Evolutionary conservation across 345 rosid genomes (phyloP), one percentile per base, ranked within the genome.

Genomic region (Hypericum perforatum): DNA sequence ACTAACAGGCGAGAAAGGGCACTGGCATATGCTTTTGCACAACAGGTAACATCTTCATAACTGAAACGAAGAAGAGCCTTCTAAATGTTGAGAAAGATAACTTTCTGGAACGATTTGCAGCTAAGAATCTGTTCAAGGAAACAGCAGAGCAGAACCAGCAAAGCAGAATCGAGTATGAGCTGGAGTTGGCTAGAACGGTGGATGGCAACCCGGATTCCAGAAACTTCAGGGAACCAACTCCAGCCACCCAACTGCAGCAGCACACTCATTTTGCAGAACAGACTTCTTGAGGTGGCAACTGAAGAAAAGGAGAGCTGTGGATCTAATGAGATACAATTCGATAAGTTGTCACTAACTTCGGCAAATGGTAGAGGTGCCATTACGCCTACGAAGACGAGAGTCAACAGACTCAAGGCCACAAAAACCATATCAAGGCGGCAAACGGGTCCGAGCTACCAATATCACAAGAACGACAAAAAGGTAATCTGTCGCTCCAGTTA

Each of bases 181-280:
- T 84, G 85, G 92, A 82, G 74, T 69, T 82, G 92, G 94, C 87
- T 82, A 43, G 94, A 91, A 65, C 72, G 91, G 11, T 82, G 89
- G 96, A 81, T 84, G 95, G 95, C 97, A 54, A 83, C 95, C 43
- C 84, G 90, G 11, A 57, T 76, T 55, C 77, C 81, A 10, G 96
- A 80, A 40, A 67, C 43, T 65, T 59, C 46, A 7, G 64, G 55
- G 56, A 72, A 64, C 63, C 67, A 64, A 15, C 44, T 64, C 8
- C 76, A 71, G 52, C 59, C 63, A 7, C 39, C 62, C 5, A 52
- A 43, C 42, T 68, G 49, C 58, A 57, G 57, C 47, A 57, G 59
- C 54, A 63, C 52, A 58, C 49, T 73, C 36, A 43, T 36, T 15
- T 45, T 45, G 16, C 54, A 57, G 55, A 74, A 65, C 40, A 63